These are phyloP conservation scores for Aegilops umbellulata DNA, from an alignment of 176 grass and related monocot species.

Conservation along the genomic window DNA sequence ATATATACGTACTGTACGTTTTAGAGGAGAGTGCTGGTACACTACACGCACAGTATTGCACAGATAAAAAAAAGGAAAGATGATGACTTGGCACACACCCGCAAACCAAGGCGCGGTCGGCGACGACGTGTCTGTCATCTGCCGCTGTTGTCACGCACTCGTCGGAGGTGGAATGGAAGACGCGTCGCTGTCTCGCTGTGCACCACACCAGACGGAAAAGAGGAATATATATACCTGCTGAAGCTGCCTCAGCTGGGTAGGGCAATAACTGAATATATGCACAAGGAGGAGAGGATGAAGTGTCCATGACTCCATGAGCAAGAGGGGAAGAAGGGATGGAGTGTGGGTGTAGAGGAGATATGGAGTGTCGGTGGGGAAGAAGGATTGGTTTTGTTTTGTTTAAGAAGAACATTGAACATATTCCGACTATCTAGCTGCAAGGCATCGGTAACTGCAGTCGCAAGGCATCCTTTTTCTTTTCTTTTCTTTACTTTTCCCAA, in stretches of 20 bases:
- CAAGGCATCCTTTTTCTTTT: too few relatives aligned
- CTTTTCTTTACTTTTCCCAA: background rate
- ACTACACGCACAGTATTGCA: background rate
- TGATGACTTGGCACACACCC: background rate
- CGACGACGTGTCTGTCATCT: background rate
- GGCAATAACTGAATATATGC: background rate
- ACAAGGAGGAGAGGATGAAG: background rate
- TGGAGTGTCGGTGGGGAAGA: background rate
- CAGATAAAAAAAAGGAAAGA: background rate
- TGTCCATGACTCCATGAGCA: background rate
- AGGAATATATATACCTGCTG: background rate
- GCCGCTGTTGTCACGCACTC: background rate
- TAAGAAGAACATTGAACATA: background rate
- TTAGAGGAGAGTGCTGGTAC: background rate
- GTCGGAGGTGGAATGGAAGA: background rate
- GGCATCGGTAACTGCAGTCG: too few relatives aligned
- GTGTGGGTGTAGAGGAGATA: background rate
- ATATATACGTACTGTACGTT: background rate
- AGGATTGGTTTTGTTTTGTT: background rate
- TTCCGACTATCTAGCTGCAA: too few relatives aligned
- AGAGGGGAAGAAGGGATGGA: background rate
- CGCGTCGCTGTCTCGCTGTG: background rate
- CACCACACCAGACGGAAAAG: background rate
- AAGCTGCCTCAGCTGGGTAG: too few relatives aligned
- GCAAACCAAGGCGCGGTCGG: constrained; percentile 12